Evolutionary conservation across 257 asterid species (phyloP), one percentile per base, ranked within the genome.

Genomic region (Nicotiana sylvestris): DNA sequence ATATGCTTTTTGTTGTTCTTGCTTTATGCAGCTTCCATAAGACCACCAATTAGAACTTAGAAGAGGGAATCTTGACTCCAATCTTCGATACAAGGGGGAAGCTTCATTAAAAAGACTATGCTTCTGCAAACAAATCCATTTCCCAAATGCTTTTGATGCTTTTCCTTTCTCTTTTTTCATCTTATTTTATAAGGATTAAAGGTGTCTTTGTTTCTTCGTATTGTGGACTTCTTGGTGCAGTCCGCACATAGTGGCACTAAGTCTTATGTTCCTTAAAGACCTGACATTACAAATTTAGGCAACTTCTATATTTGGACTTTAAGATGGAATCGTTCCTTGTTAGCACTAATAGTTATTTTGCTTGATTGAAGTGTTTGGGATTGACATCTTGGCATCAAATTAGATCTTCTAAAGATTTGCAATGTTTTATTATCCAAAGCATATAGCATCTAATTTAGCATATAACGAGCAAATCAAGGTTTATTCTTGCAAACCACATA

Each of bases 211-310:
- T n/a, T 33, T 58, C 84, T 61, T 70, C 77, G 33, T 69, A 46
- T 69, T 70, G 60, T 79, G 81, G 74, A 37, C 43, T 5, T 43
- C 51, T 9, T 43, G 11, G 58, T 66, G 81, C 74, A 55, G 77
- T 85, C 32, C 72, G 33, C 39, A 79, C 56, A 65, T 74, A 62
- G n/a, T 53, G 18, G 72, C 81, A 67, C 81, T 51, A 60, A 15
- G 21, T 16, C 70, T 46, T 43, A 33, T 82, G 85, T 67, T 21
- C 68, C 79, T 78, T 77, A 68, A 82, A 85, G 70, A 82, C 39
- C 16, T 67, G 77, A 77, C 87, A 82, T 80, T 12, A 66, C 64
- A 76, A 32, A 56, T 55, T 77, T 82, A 66, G 66, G 37, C n/a
- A 60, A 65, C 30, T 33, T 77, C 21, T 60, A 6, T 10, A 58